phyloP scores from a whole-genome alignment of 495 filamentous ascomycete species.

The Halenospora varia region DNA sequence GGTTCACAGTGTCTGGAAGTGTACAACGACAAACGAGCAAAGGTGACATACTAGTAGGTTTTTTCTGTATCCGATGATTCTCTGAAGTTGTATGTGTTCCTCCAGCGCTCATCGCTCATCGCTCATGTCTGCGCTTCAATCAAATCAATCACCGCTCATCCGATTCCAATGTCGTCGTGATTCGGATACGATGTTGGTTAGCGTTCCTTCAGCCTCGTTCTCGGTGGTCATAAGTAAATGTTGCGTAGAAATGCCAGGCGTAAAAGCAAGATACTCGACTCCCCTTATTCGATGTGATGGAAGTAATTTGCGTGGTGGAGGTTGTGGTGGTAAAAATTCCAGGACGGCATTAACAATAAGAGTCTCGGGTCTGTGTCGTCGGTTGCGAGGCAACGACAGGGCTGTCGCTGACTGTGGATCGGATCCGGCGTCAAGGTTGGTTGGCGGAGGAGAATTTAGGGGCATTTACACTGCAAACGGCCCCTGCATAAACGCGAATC shows the following conservation, averaged over 20 bases:
- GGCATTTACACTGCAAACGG: too few species aligned
- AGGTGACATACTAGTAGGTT: constrained; percentile 10
- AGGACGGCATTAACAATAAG: not conserved
- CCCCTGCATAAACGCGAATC: not conserved
- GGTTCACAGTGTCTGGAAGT: not conserved
- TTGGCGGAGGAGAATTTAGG: too few species aligned
- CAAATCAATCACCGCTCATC: not conserved
- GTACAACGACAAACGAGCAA: not conserved
- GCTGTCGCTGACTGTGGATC: too few species aligned
- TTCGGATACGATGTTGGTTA: not conserved
- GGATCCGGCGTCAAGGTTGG: too few species aligned
- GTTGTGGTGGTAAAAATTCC: not conserved
- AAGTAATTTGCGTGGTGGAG: too few species aligned
- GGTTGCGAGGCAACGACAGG: too few species aligned
- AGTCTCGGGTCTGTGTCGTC: not conserved
- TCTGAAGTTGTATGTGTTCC: constrained; percentile 1
- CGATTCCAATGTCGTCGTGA: not conserved
- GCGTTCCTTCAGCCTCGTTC: not conserved
- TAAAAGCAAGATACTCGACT: not conserved
- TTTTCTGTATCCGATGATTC: constrained; percentile 11
- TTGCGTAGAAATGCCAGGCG: not conserved
- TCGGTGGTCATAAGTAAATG: not conserved
- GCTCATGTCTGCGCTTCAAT: constrained; percentile 14
- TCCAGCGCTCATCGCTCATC: constrained; percentile 16
- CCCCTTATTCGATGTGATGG: too few species aligned